phyloP scores from a whole-genome alignment of 805 yeast species.

The Saturnispora hagleri region DNA sequence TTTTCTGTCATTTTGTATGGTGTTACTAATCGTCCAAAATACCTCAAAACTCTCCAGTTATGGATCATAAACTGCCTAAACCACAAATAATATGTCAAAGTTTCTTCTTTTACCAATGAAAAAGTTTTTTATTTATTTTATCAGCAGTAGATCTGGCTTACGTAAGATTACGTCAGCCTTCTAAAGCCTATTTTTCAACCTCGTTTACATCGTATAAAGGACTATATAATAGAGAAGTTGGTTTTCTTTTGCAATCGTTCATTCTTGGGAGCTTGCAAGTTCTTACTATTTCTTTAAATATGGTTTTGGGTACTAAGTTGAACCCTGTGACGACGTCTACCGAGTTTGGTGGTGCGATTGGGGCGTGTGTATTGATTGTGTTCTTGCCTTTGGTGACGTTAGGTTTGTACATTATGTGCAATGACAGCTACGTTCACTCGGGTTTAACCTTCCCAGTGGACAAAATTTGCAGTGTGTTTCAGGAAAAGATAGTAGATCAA shows the following conservation, averaged over 20 bases:
- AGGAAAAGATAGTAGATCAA: constrained; percentile 13
- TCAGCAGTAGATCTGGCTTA: not conserved
- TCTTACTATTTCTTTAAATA: not conserved
- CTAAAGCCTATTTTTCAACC: not conserved
- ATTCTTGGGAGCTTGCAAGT: not conserved
- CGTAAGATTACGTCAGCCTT: not conserved
- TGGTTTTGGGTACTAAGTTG: constrained; percentile 19
- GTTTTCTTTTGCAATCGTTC: not conserved
- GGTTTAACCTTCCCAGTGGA: constrained; percentile 39
- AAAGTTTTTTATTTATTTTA: not conserved
- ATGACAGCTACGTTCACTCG: constrained; percentile 44
- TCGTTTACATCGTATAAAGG: not conserved
- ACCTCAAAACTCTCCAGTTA: not conserved
- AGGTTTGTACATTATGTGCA: constrained; percentile 50
- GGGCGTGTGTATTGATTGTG: constrained; percentile 56
- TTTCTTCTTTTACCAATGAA: not conserved
- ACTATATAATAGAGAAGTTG: not conserved
- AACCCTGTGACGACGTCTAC: constrained; percentile 65
- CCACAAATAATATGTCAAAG: not conserved
- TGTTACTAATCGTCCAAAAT: not conserved
- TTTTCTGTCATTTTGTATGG: not conserved
- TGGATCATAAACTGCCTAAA: not conserved
- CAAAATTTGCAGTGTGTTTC: constrained; percentile 22
- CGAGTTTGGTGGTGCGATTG: constrained; percentile 75
- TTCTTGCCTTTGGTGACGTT: constrained; percentile 61